Evolutionary conservation across 2,329 filamentous ascomycete genomes (phyloP), one percentile per base, ranked within the genome.

Genomic region (Monilinia polystroma): DNA sequence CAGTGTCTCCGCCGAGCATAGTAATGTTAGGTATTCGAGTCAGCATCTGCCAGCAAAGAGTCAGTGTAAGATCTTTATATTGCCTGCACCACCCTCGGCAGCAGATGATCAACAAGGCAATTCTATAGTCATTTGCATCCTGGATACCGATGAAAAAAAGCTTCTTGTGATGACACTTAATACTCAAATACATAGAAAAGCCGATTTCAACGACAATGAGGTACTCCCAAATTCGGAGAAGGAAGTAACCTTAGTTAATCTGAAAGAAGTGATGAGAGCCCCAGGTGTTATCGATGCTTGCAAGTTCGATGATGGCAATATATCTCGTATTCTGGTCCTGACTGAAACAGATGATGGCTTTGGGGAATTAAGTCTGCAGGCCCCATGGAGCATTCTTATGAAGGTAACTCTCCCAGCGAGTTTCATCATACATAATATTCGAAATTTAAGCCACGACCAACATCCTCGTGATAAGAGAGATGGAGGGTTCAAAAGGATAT

Each of bases 231-330:
- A 76, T 51, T 67, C 72, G 8, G 77, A 78, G 26, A 72, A 72
- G 11, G 74, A 76, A n/a, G 11, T 73, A 5, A 75, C 68, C 23
- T 66, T 72, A n/a, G 69, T 76, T 14, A 71, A 72, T 29, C 52
- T 73, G 16, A 75, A 73, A 45, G 66, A 71, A 64, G 43, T 69
- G 23, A 65, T 71, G 66, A 72, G 87, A 72, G 87, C 86, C 11
- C 83, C 89, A 66, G 87, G 87, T 69, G 86, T 93, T 20, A 83
- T 88, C 35, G 90, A 93, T 77, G 90, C 89, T 8, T 91, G 89
- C 77, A 90, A 87, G 72, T 77, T 93, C 54, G 81, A 83, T 5
- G 90, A 93, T 75, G 87, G 87, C 1, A 81, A 83, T 35, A 81
- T 90, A 64, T 86, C 88, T 43, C 87, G 88, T 70, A 89, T 93